Evolutionary conservation across 1,139 yeast species (phyloP), one percentile per base, ranked within the genome.

Genomic region (Suhomyces wounanorum): DNA sequence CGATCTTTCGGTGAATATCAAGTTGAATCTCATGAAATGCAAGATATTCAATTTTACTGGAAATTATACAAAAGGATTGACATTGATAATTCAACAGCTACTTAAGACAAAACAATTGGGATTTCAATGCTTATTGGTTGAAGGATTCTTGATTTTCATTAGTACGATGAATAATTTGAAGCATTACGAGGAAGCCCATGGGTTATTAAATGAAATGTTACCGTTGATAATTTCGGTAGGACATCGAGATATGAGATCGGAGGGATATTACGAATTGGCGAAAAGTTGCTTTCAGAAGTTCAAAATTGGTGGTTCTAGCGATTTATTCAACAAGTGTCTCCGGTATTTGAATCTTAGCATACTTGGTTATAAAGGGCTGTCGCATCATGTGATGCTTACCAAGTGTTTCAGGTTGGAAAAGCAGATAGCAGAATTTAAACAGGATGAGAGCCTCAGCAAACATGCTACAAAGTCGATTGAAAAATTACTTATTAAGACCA

Each of bases 21-120:
- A 72, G 56, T 70, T 80, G 49, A 78, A 75, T 40, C 55, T 81
- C 13, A 57, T 81, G 41, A 78, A 78, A 55, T 75, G 82, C 45
- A 61, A 64, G 16, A 67, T 81, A 2, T 68, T 77, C 52, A 62
- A 70, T 26, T 52, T 59, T 11, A 64, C 78, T 1, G 76, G 74
- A 1, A 66, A 71, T 4, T 73, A 75, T 10, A 61, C 75, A 8
- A 67, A 79, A 45, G 79, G 75, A 0, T 55, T 82, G 13, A 72
- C 82, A 0, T 62, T 77, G 38, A 59, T 79, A 0, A 62, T 81
- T 2, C 81, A 78, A 57, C 78, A 77, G 43, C 63, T 82, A 7
- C 71, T 73, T 43, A 58, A 68, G 16, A 77, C 82, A 1, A 70
- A 72, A 38, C 60, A 64, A 13, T 64, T 75, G 26, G 83, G 84